Evolutionary conservation across 495 filamentous ascomycete genomes (phyloP).

Genomic region (Hypoxylon perforatum): DNA sequence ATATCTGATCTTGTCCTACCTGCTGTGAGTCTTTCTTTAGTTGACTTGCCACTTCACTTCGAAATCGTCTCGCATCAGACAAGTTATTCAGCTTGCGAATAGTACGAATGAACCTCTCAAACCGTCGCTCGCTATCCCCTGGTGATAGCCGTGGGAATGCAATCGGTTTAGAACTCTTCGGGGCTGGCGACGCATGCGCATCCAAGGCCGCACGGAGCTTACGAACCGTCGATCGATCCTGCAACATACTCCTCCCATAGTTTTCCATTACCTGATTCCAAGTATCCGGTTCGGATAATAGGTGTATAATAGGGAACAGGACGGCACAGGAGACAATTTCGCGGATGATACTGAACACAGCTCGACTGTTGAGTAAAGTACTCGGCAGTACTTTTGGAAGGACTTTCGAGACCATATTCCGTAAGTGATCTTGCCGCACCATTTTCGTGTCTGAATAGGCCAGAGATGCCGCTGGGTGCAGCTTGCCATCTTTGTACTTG

Average conservation of each 20-base stretch:
- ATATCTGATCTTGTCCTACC: slow-evolving; percentile 82
- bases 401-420: slow-evolving; percentile 73
- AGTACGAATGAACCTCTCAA: slow-evolving; percentile 92
- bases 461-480: slow-evolving; percentile 89
- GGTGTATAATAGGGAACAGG: slow-evolving; percentile 73
- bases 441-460: slow-evolving; percentile 82
- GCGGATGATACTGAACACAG: slow-evolving; percentile 80
- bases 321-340: slow-evolving; percentile 87
- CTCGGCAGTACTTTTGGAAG: slow-evolving; percentile 81
- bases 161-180: slow-evolving; percentile 70
- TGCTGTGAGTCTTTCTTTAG: slow-evolving; percentile 84
- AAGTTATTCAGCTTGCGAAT: slow-evolving; percentile 90
- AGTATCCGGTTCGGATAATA: slow-evolving; percentile 88
- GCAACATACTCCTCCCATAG: slow-evolving; percentile 85
- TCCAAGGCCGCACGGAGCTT: slow-evolving; percentile 94
- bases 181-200: slow-evolving; percentile 88
- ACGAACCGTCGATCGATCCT: slow-evolving; percentile 94
- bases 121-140: slow-evolving; percentile 85
- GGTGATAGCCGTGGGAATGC: slow-evolving; percentile 72
- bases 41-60: slow-evolving; percentile 93
- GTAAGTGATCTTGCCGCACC: slow-evolving; percentile 87
- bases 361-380: slow-evolving; percentile 77
- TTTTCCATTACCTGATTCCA: slow-evolving; percentile 97
- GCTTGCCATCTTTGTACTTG: slow-evolving; percentile 88
- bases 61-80: slow-evolving; percentile 91